A percentile compares a stretch with the other conserved stretches of the same genome.
Conservation (phyloP, 768 basidiomycete genomes). For the Grammothele lineata region DNA sequence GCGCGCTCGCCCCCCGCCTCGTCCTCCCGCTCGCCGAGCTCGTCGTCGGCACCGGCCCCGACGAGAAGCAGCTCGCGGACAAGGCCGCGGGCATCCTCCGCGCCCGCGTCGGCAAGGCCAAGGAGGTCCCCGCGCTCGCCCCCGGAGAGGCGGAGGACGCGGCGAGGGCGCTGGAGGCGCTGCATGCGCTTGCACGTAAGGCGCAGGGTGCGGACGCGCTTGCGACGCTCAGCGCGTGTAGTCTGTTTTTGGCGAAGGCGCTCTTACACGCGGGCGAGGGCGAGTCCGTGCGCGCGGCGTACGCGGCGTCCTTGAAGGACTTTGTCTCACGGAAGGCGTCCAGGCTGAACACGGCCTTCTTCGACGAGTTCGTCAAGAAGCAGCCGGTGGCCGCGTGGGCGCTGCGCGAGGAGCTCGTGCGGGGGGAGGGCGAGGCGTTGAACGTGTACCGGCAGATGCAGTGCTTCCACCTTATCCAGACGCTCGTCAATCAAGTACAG, state of each 20-base stretch:
- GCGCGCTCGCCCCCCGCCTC: constrained; percentile 58
- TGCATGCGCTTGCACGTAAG: constrained; percentile 73
- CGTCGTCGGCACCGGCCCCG: constrained; percentile 55
- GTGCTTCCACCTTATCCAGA: constrained; percentile 65
- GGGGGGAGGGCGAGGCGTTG: constrained; percentile 52
- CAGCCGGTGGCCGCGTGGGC: constrained; percentile 63
- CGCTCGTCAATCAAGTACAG: constrained; percentile 54
- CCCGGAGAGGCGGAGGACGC: constrained; percentile 37
- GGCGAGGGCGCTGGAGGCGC: constrained; percentile 46
- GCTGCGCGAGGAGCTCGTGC: constrained; percentile 56
- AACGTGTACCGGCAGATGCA: constrained; percentile 78
- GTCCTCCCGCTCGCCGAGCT: constrained; percentile 78
- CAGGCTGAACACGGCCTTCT: constrained; percentile 64
- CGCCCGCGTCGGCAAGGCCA: constrained; percentile 68
- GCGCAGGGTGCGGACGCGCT: constrained; percentile 58
- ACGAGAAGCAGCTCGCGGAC: constrained; percentile 86
- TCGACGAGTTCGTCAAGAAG: constrained; percentile 72
- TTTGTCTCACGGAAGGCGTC: constrained; percentile 82
- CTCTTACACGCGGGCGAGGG: constrained; percentile 30
- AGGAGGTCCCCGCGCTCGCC: constrained; percentile 52
- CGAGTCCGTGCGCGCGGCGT: constrained; percentile 45
- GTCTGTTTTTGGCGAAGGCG: constrained; percentile 62
- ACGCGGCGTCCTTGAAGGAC: constrained; percentile 65
- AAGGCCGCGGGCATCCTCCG: constrained; percentile 82
- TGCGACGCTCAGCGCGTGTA: constrained; percentile 62